Conservation (phyloP, 2,329 filamentous ascomycete species). For the Talaromyces funiculosus region DNA sequence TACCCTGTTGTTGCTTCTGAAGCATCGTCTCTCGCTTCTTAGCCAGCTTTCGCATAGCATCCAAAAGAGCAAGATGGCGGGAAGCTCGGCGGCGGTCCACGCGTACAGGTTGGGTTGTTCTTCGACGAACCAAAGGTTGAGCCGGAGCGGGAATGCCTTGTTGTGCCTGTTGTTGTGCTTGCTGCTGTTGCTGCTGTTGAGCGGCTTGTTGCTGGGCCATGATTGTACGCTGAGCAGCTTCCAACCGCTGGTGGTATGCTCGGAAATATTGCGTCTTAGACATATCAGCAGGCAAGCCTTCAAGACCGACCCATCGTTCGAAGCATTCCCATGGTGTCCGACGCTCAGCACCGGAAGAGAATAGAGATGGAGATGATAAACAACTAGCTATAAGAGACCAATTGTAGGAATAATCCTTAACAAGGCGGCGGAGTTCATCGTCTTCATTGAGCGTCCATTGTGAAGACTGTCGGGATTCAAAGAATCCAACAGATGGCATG, state of each 20-base stretch:
- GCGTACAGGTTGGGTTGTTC: conserved; percentile 68
- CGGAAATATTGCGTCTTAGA: conserved; percentile 94
- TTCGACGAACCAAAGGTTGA: conserved; percentile 56
- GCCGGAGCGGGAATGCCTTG: conserved; percentile 44
- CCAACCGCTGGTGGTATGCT: conserved; percentile 58
- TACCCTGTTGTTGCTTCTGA: conserved; percentile 80
- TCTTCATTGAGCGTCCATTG: conserved; percentile 91
- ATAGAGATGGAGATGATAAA: conserved; percentile 66
- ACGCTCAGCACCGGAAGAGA: conserved; percentile 79
- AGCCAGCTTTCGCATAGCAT: conserved; percentile 90
- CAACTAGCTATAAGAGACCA: conserved; percentile 91
- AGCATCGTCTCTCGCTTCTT: conserved; percentile 83
- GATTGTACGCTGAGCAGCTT: conserved; percentile 57
- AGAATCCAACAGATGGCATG: conserved; percentile 88
- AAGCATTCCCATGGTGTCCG: conserved; percentile 98
- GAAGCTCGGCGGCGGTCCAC: conserved; percentile 84
- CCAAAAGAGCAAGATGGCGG: conserved; percentile 80
- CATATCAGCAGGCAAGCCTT: conserved; percentile 88
- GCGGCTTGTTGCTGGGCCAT: conserved; percentile 53
- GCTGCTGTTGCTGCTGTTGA: conserved; percentile 51
- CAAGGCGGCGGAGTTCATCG: conserved; percentile 76
- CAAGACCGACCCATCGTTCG: conserved; percentile 88
- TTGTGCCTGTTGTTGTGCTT: conserved; percentile 36
- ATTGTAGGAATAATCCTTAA: conserved; percentile 93
- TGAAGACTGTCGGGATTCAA: conserved; percentile 77